These are phyloP conservation scores for Fraxinus xanthoxyloides DNA, from an alignment of 305 asterid genomes.

Conservation along the genomic window DNA sequence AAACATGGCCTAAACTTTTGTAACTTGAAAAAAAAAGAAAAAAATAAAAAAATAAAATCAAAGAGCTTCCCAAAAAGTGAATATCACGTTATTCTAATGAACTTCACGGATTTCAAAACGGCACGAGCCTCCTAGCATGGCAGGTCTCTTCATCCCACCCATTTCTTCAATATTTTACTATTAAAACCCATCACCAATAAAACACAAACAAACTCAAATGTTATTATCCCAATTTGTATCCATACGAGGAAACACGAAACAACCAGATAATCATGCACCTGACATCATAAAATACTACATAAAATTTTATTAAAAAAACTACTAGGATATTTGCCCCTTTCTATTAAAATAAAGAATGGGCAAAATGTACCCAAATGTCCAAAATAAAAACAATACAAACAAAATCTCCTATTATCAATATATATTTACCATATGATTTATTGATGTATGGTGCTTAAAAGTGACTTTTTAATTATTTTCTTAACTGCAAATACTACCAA, in stretches of 20 bases:
- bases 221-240: not conserved
- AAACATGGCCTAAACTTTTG: not conserved
- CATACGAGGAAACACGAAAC: constrained; percentile 12
- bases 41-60: not conserved
- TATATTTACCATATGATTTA: not conserved
- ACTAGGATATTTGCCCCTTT: not conserved
- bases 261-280: constrained; percentile 21
- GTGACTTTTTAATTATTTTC: not conserved
- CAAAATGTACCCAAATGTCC: not conserved
- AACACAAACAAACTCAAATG: not conserved
- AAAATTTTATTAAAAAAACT: not conserved
- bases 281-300: not conserved
- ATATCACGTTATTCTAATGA: constrained; percentile 34
- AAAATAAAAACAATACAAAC: not conserved
- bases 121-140: constrained; percentile 29
- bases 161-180: constrained; percentile 10
- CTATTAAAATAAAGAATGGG: not conserved
- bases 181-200: not conserved
- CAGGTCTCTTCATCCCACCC: not conserved
- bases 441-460: not conserved
- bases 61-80: constrained; percentile 2
- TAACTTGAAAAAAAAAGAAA: not conserved
- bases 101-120: constrained; percentile 34
- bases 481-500: not conserved
- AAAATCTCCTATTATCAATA: not conserved